Evolutionary conservation across 371 early-diverging fungal genomes (phyloP), one percentile per base, ranked within the genome.

Genomic region (Actinomortierella wolfii): DNA sequence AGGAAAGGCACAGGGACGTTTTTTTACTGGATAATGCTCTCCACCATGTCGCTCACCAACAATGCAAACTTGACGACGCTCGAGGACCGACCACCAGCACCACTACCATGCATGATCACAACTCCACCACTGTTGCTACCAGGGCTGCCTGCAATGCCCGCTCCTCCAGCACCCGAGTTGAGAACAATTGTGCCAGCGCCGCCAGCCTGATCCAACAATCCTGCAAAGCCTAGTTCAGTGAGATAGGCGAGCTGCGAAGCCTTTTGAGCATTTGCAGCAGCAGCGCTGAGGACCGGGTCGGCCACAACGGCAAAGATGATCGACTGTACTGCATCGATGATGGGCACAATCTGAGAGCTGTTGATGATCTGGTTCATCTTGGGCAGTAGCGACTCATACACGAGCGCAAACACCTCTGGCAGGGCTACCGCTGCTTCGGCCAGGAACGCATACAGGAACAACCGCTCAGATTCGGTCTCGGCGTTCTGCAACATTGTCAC

Each of bases 381-480:
- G 18, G 92, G 89, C n/a, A 89, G 57, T 3, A 93, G 76, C 1
- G 81, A 77, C 40, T 91, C 91, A 54, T 91, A 92, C 86, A 93
- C 83, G 29, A 90, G 69, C 4, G 87, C 76, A 78, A 93, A 89
- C 28, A 89, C 83, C 53, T 91, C 89, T 1, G 94, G 95, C 46
- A 88, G 80, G 9, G 86, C 81, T n/a, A 79, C 73, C 1, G 93
- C 90, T 28, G 89, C 88, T 76, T 92, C 93, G 20, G 92, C 89
- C 28, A 97, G 76, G 59, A 95, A 80, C 11, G 90, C 88, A 63
- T 95, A 95, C 29, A 97, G 78, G 66, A 92, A 91, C 57, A 89
- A 67, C 14, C 86, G 81, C 78, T 97, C 95, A n/a, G 89, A 83
- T 57, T 93, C 94, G 21, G 85, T 86, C 52, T 95, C 95, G 0